These are phyloP conservation scores for Rhizopus delemar DNA, from an alignment of 371 early-diverging fungal species.

Conservation along the genomic window DNA sequence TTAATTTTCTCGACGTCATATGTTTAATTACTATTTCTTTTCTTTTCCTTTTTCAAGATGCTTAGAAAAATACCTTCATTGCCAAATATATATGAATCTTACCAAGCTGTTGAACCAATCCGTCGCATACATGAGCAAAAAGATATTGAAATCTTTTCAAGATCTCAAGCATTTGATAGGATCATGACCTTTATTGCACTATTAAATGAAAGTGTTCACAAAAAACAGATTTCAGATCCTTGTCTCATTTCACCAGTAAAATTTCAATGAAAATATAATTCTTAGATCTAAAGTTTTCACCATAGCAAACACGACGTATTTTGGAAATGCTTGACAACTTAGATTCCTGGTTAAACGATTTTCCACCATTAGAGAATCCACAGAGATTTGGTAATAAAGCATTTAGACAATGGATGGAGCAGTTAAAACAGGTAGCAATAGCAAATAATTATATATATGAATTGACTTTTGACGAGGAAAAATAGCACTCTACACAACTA, in stretches of 20 bases:
- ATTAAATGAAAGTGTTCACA: slow-evolving; percentile 68
- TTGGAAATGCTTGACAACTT: slow-evolving; percentile 64
- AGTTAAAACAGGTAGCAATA: slow-evolving; percentile 54
- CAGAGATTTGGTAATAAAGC: slow-evolving; percentile 82
- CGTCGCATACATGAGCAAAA: slow-evolving; percentile 59
- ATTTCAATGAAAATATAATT: background rate
- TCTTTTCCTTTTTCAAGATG: slow-evolving; percentile 3
- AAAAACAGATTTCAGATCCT: slow-evolving; percentile 60
- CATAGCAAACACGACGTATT: slow-evolving; percentile 56
- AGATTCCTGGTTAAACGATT: slow-evolving; percentile 72
- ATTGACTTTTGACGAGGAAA: background rate
- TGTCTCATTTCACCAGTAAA: slow-evolving; percentile 57
- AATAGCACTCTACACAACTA: slow-evolving; percentile 23
- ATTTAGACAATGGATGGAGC: slow-evolving; percentile 64
- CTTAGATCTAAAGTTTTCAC: background rate
- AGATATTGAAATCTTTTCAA: slow-evolving; percentile 58
- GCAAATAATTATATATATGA: slow-evolving; percentile 4
- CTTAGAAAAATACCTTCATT: slow-evolving; percentile 5
- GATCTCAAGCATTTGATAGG: slow-evolving; percentile 68
- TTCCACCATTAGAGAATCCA: slow-evolving; percentile 73
- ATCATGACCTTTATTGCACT: slow-evolving; percentile 72
- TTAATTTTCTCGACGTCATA: slow-evolving; percentile 11
- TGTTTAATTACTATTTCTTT: slow-evolving; percentile 2
- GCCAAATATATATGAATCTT: slow-evolving; percentile 17
- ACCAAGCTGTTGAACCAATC: slow-evolving; percentile 39